Percentiles rank a stretch among this genome's conserved stretches.
Evolutionary conservation across 805 yeast species (phyloP).

Genomic region (Tetrapisispora fleetii): DNA sequence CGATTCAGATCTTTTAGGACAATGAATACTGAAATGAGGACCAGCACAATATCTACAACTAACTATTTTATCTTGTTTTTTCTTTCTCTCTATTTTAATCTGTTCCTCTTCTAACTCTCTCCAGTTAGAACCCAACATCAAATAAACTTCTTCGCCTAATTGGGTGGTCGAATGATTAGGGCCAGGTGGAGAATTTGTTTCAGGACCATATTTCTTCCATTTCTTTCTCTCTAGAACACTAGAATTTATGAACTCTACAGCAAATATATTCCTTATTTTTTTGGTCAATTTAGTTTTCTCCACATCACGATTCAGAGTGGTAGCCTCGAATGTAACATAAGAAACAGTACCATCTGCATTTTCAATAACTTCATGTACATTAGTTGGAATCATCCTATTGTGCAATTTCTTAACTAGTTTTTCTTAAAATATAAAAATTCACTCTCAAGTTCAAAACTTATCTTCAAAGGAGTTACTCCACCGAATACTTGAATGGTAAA

Average conservation of each 20-base stretch:
- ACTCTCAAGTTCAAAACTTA: too few relatives aligned
- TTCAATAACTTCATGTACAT: slow-evolving; percentile 45
- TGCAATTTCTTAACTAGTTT: background rate
- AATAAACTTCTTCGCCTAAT: slow-evolving; percentile 71
- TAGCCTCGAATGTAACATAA: slow-evolving; percentile 52
- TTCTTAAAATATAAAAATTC: background rate
- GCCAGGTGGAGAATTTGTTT: slow-evolving; percentile 62
- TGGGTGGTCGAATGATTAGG: slow-evolving; percentile 85
- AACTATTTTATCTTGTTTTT: slow-evolving; percentile 37
- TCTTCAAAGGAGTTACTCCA: too few relatives aligned
- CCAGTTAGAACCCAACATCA: slow-evolving; percentile 68
- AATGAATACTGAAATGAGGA: slow-evolving; percentile 83
- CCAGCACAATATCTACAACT: slow-evolving; percentile 90
- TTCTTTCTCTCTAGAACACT: slow-evolving; percentile 73
- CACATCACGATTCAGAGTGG: slow-evolving; percentile 50
- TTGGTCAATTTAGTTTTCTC: slow-evolving; percentile 83
- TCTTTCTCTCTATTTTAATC: slow-evolving; percentile 35
- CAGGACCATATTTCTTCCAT: slow-evolving; percentile 86
- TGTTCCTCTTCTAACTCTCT: slow-evolving; percentile 66
- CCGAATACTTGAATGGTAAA: too few relatives aligned
- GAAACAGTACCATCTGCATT: slow-evolving; percentile 88
- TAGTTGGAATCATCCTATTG: background rate
- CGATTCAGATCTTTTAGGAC: slow-evolving; percentile 43
- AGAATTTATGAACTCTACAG: slow-evolving; percentile 73
- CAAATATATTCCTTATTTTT: slow-evolving; percentile 63